Evolutionary conservation across 2,329 filamentous ascomycete species (phyloP), one percentile per base, ranked within the genome.

Genomic region (Aspergillus texensis): DNA sequence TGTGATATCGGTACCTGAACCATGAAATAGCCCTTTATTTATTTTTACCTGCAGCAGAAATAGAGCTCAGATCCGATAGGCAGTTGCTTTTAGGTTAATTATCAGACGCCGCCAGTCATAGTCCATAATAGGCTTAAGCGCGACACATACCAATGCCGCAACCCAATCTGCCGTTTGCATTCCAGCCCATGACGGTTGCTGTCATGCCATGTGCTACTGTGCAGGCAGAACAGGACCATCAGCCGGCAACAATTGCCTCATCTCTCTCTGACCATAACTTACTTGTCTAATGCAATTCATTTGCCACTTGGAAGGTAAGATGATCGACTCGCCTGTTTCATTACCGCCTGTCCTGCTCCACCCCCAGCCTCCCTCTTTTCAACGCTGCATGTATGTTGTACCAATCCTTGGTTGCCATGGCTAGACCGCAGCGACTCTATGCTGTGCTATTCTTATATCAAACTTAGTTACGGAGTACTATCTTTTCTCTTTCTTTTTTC

Each of bases 341-440:
- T 61, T 60, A 52, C 57, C 54, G 61, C 55, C 58, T 50, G 43
- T 61, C 52, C 61, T 26, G 39, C 61, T 61, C 64, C 64, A 65
- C 52, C 28, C 61, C 64, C 64, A 66, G 57, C 64, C 64, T 58
- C 64, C 62, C 52, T 55, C 26, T 58, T 65, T 65, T 60, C 43
- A 46, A 58, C 34, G 19, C 8, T 52, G 28, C 48, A 10, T 26
- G 6, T 55, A 55, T 21, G 16, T 4, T 53, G 28, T 30, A n/a
- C 14, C 32, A 36, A 12, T 11, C 52, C 4, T 36, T 36, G 52
- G 30, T 0, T 16, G 21, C 24, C n/a, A 48, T 14, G 46, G 48
- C 52, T 39, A 55, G 52, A 41, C 52, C 52, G 32, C 32, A 26
- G n/a, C 4, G n/a, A 24, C 3, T 24, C 30, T n/a, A 16, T 36